Conservation (phyloP, 225 moss, liverwort and hornwort genomes). For the Bryum argenteum region DNA sequence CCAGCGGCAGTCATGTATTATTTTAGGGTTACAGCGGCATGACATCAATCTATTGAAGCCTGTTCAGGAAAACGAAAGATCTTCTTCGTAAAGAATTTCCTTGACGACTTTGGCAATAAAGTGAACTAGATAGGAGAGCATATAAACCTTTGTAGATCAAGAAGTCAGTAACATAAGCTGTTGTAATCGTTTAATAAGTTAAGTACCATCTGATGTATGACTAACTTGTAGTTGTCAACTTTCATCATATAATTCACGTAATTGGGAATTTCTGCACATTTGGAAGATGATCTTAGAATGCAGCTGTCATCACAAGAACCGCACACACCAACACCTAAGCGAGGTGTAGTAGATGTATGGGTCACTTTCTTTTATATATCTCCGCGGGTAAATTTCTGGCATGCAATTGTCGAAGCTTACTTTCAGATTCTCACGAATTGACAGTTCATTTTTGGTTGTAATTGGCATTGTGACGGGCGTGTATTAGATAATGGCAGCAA, state of each 20-base stretch:
- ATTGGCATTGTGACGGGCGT: slow-evolving; percentile 9
- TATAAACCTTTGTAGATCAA: neutral
- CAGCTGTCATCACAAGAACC: too few species aligned
- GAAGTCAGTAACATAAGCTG: neutral
- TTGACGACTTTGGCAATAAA: neutral
- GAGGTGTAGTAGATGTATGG: too few species aligned
- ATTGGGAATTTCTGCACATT: neutral
- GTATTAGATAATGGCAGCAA: neutral
- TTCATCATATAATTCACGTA: neutral
- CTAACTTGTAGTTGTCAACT: neutral
- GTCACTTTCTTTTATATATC: too few species aligned
- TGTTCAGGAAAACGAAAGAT: neutral
- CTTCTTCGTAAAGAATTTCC: neutral
- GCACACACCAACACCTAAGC: too few species aligned
- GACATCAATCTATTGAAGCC: neutral
- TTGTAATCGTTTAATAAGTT: neutral
- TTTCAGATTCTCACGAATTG: too few species aligned
- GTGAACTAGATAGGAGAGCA: neutral
- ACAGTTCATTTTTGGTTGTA: neutral
- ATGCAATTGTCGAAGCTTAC: too few species aligned
- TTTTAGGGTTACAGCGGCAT: neutral
- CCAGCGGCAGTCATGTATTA: too few species aligned
- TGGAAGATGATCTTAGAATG: too few species aligned
- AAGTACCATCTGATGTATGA: neutral
- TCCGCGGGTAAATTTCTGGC: too few species aligned